These are phyloP conservation scores for Saccharomyces hybrid DNA, from an alignment of 1,139 yeast species.

Conservation along the genomic window DNA sequence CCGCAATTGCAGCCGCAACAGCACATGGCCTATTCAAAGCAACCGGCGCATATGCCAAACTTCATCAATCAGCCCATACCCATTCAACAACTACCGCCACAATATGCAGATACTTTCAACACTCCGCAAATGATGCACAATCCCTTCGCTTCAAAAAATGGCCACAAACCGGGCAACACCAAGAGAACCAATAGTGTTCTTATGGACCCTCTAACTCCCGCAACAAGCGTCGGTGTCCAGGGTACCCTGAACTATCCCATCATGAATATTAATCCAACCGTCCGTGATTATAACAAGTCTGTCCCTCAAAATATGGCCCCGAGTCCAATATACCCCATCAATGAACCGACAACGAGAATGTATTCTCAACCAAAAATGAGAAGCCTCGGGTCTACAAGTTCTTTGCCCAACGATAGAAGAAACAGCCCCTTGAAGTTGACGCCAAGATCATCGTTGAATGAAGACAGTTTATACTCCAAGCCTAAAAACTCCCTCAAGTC, in stretches of 20 bases:
- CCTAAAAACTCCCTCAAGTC: background rate
- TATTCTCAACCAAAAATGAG: background rate
- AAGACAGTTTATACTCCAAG: background rate
- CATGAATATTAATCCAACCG: background rate
- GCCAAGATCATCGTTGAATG: background rate
- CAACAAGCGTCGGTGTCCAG: conserved; percentile 8
- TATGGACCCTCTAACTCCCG: conserved; percentile 34
- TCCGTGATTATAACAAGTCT: background rate
- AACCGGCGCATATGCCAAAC: background rate
- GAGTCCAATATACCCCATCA: background rate
- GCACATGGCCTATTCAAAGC: background rate
- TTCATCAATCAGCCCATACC: background rate
- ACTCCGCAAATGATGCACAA: conserved; percentile 1
- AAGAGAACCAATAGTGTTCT: conserved; percentile 32
- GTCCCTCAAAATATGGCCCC: background rate
- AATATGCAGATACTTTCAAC: background rate
- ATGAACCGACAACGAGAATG: background rate
- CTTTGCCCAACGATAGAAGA: background rate
- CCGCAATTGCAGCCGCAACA: conserved; percentile 6
- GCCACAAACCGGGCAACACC: conserved; percentile 8
- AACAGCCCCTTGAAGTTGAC: background rate
- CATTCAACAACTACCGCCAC: background rate
- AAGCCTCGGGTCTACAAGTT: background rate
- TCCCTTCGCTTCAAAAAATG: background rate
- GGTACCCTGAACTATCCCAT: background rate